These are phyloP conservation scores for Jasminum sambac DNA, from an alignment of 257 asterid species.

Conservation along the genomic window DNA sequence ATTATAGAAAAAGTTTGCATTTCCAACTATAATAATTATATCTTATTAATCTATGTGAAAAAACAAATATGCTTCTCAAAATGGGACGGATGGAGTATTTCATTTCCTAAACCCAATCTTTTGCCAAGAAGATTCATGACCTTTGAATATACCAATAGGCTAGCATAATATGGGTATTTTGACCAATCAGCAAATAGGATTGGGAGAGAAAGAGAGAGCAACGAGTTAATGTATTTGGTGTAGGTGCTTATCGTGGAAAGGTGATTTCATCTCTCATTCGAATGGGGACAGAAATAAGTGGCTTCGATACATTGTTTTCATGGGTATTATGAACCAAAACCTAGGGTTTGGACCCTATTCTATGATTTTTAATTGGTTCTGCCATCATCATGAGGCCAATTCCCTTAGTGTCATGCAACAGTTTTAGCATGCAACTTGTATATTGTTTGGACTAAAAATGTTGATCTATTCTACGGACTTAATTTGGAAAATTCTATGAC, in stretches of 20 bases:
- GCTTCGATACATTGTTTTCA: slow-evolving; percentile 1
- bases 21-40: no score
- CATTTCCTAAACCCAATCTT: no score
- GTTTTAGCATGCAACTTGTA: slow-evolving; percentile 5
- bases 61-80: no score
- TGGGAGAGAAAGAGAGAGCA: background rate
- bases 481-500: background rate
- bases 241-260: background rate
- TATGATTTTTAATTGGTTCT: slow-evolving; percentile 1
- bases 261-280: background rate
- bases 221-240: background rate
- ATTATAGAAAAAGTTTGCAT: no score
- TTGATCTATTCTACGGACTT: background rate
- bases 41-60: no score
- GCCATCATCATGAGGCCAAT: slow-evolving; percentile 6
- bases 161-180: background rate
- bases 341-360: slow-evolving; percentile 21
- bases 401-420: slow-evolving; percentile 29
- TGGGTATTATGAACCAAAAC: slow-evolving; percentile 11
- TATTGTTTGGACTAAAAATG: background rate
- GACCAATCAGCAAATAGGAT: background rate
- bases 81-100: no score
- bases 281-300: background rate
- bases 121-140: no score
- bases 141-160: no score